Evolutionary conservation across 768 basidiomycete species (phyloP), one percentile per base, ranked within the genome.

Genomic region (Boletellus ananas): DNA sequence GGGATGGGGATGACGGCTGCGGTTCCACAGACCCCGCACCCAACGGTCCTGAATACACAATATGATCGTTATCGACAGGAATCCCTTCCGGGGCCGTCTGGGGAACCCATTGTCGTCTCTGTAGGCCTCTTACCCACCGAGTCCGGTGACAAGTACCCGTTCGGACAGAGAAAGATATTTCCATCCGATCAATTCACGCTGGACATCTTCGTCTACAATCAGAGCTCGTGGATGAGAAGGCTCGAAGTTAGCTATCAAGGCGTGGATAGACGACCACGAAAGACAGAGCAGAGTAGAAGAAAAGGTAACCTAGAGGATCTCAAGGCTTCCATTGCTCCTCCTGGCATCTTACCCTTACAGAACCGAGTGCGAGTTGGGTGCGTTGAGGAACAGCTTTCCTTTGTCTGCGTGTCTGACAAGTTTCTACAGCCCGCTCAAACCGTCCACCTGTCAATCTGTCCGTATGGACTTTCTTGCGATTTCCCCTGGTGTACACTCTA

Each of bases 151-250:
- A 10, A 51, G 45, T 27, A 35, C 34, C 25, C 31, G 25, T 29
- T 54, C 18, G 59, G 58, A 43, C 64, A 62, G 42, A 75, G 69
- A 53, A 80, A 73, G 69, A 82, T 93, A 60, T 85, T 81, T 55
- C 87, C 87, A 16, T 71, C 86, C 23, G 83, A 89, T 58, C 72
- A 77, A 43, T 94, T 94, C 63, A 84, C 83, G 44, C 67, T 94
- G 58, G 90, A 94, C 53, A 84, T 93, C 3, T 93, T 94, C 58
- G 88, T 93, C 47, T 92, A 85, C 59, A 94, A 93, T 59, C 85
- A 84, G 68, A 84, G 81, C 39, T 72, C 79, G 38, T 83, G 86
- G 82, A 83, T 82, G 44, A 76, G 90, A 51, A 66, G 87, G 56
- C 88, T 92, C 56, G 89, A 90, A 67, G 75, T 92, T 34, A 83